phyloP scores from a whole-genome alignment of 768 basidiomycete species.

The Daedaleopsis sinensis region DNA sequence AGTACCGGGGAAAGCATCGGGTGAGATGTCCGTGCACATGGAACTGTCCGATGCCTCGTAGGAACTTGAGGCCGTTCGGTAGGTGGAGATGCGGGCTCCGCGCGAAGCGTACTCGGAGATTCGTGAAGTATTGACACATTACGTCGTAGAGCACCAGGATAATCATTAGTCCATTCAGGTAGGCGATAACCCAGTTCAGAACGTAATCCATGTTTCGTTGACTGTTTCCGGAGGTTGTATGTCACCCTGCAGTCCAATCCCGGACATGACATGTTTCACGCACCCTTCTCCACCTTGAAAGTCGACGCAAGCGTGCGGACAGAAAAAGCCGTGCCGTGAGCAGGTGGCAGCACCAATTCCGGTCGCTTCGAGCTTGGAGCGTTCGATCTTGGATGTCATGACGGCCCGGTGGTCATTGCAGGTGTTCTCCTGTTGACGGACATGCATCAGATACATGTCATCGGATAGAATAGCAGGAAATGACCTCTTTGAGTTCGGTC shows the following conservation, averaged over 20 bases:
- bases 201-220: background rate
- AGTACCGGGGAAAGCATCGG: constrained; percentile 29
- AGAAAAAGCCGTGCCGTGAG: constrained; percentile 34
- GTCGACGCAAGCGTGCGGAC: constrained; percentile 34
- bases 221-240: constrained; percentile 33
- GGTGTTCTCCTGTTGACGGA: background rate
- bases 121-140: constrained; percentile 16
- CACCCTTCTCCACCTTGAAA: constrained; percentile 36
- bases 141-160: constrained; percentile 14
- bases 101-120: constrained; percentile 1
- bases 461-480: background rate
- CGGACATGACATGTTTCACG: constrained; percentile 9
- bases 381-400: constrained; percentile 4
- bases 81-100: background rate
- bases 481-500: too few relatives aligned
- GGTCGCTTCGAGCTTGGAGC: constrained; percentile 28
- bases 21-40: constrained; percentile 35
- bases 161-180: background rate
- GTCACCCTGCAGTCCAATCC: too few relatives aligned
- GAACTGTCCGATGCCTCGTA: constrained; percentile 29
- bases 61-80: background rate
- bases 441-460: too few relatives aligned
- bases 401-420: constrained; percentile 1
- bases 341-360: constrained; percentile 36
- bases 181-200: constrained; percentile 19